Percentiles rank a stretch among this genome's conserved stretches.
These are phyloP conservation scores for Sphagnum magellanicum DNA, from an alignment of 228 moss, liverwort and hornwort genomes.

Conservation along the genomic window DNA sequence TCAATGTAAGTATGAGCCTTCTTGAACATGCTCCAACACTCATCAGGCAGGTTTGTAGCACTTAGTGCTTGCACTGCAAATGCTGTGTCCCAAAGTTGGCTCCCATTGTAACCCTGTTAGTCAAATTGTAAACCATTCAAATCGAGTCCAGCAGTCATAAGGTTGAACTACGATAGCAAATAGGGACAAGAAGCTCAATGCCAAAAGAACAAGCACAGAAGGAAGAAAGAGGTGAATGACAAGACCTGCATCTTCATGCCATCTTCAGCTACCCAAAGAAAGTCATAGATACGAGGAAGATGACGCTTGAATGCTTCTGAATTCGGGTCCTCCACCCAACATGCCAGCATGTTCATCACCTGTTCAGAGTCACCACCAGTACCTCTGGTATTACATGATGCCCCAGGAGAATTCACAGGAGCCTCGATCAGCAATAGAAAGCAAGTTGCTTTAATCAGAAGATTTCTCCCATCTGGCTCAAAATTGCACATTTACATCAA, in stretches of 20 bases:
- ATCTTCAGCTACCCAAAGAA: constrained; percentile 98
- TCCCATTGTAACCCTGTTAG: constrained; percentile 86
- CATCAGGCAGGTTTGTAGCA: constrained; percentile 60
- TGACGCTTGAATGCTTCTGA: constrained; percentile 86
- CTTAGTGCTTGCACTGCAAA: constrained; percentile 83
- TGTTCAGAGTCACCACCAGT: constrained; percentile 6
- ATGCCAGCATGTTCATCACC: constrained; percentile 80
- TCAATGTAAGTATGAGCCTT: constrained; percentile 75
- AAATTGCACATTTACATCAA: too few species aligned
- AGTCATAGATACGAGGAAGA: constrained; percentile 73
- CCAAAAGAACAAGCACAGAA: neutral
- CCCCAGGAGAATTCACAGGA: too few species aligned
- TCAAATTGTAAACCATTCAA: neutral
- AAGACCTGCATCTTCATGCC: constrained; percentile 98
- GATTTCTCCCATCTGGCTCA: too few species aligned
- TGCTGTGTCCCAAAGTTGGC: constrained; percentile 91
- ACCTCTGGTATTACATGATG: neutral
- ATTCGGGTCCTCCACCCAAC: constrained; percentile 87
- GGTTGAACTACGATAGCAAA: neutral
- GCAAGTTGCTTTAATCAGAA: too few species aligned
- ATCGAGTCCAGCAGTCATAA: neutral
- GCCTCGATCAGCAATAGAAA: too few species aligned
- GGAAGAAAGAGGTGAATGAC: neutral
- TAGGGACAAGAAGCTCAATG: neutral
- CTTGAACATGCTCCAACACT: constrained; percentile 54